Percentiles rank a stretch among this genome's conserved stretches.
phyloP scores from a whole-genome alignment of 2,329 filamentous ascomycete genomes.

The Pseudocercospora cruenta region DNA sequence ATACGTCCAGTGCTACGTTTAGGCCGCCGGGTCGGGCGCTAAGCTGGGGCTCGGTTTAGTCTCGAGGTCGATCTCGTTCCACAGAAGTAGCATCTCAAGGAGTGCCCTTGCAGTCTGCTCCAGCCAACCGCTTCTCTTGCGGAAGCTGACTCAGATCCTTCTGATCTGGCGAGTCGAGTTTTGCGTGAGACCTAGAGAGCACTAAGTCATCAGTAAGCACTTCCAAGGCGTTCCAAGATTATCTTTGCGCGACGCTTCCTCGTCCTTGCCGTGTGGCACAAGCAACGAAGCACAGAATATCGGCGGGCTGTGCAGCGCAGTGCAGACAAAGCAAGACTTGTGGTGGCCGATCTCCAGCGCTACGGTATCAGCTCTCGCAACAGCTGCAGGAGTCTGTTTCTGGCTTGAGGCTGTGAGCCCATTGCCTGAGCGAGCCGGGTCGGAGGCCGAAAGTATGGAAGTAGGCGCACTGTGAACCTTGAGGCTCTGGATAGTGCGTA shows the following conservation, averaged over 20 bases:
- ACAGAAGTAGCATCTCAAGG: neutral
- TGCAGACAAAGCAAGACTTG: neutral
- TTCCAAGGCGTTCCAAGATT: neutral
- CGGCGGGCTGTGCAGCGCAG: neutral
- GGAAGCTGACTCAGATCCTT: neutral
- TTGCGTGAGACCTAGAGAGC: neutral
- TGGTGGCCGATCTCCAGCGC: neutral
- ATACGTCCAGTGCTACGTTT: too few species aligned
- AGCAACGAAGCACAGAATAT: neutral
- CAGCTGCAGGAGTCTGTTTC: neutral
- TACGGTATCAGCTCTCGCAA: neutral
- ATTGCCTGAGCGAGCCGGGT: neutral
- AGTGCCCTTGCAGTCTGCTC: neutral
- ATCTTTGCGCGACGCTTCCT: neutral
- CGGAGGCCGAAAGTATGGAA: constrained; percentile 1
- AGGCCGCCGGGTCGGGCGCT: too few species aligned
- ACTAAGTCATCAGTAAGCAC: neutral
- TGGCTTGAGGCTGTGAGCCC: neutral
- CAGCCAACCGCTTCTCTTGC: constrained; percentile 3
- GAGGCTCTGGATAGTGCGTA: neutral
- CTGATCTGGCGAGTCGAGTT: neutral
- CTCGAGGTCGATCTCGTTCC: neutral
- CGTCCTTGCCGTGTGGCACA: neutral
- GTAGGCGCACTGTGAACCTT: constrained; percentile 2
- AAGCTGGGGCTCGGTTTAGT: too few species aligned